phyloP scores from a whole-genome alignment of 2,329 filamentous ascomycete genomes.

The Alternaria infectoria region DNA sequence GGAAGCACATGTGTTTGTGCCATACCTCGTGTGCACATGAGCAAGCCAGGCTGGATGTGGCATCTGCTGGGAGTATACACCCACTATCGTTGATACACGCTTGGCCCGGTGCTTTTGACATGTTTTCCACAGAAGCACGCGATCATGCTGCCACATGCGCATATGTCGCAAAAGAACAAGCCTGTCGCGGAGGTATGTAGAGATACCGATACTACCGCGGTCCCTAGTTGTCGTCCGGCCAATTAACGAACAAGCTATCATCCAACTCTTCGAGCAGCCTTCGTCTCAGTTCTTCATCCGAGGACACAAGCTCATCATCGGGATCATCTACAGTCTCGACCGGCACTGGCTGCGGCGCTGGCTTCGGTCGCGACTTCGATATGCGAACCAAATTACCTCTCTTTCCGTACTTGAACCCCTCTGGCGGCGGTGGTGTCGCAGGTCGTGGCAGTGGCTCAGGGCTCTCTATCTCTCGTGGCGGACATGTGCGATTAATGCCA shows the following conservation, averaged over 20 bases:
- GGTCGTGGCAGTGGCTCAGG: neutral
- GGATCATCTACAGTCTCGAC: neutral
- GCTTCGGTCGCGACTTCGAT: neutral
- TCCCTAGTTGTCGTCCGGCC: neutral
- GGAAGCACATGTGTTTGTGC: neutral
- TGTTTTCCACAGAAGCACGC: too few species aligned
- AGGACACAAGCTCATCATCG: neutral
- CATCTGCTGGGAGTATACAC: neutral
- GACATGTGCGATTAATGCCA: neutral
- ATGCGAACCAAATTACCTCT: neutral
- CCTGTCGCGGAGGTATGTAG: too few species aligned
- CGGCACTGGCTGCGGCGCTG: neutral
- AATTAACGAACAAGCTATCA: neutral
- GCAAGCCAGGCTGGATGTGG: neutral
- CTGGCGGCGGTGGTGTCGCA: neutral
- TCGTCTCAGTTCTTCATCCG: neutral
- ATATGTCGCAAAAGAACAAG: too few species aligned
- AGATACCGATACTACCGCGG: accelerated
- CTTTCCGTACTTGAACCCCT: neutral
- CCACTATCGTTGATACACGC: neutral
- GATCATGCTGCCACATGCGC: too few species aligned
- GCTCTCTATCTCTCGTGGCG: neutral
- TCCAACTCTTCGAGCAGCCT: neutral
- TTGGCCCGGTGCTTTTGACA: too few species aligned
- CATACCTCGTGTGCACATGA: neutral